Conservation (phyloP, 306 rosid genomes). For the Senna tora region DNA sequence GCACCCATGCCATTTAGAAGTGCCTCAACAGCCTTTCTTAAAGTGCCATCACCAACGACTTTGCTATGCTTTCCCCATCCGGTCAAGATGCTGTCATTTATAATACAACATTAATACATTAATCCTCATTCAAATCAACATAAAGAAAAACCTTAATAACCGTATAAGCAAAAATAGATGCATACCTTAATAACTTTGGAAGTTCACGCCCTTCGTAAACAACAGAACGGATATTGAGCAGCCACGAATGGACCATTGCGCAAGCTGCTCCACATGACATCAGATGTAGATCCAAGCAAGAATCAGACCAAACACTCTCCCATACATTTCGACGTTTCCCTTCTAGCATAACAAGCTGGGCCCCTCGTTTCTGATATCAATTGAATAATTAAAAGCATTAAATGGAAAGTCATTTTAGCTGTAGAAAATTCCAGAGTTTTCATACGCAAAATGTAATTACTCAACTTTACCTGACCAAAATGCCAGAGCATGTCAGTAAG, state of each 20-base stretch:
- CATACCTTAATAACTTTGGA: slow-evolving; percentile 71
- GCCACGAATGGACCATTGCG: slow-evolving; percentile 95
- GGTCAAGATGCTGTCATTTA: slow-evolving; percentile 73
- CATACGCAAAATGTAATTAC: slow-evolving; percentile 4
- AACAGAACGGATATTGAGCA: slow-evolving; percentile 60
- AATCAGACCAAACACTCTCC: slow-evolving; percentile 77
- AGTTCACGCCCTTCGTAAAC: slow-evolving; percentile 70
- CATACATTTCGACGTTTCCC: slow-evolving; percentile 79
- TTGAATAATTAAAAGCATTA: background rate
- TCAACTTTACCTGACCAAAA: slow-evolving; percentile 79
- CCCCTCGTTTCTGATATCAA: slow-evolving; percentile 72
- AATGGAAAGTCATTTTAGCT: background rate
- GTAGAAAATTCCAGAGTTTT: slow-evolving; percentile 1
- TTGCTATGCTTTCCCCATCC: slow-evolving; percentile 99
- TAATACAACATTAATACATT: background rate
- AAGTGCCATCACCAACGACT: slow-evolving; percentile 73
- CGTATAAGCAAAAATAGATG: background rate
- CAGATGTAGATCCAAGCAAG: slow-evolving; percentile 84
- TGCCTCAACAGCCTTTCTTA: slow-evolving; percentile 73
- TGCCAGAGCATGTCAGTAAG: slow-evolving; percentile 98
- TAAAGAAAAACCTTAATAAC: slow-evolving; percentile 6
- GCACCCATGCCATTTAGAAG: slow-evolving; percentile 76
- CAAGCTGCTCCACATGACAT: slow-evolving; percentile 96
- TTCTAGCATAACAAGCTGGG: slow-evolving; percentile 86
- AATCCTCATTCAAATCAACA: slow-evolving; percentile 19